Evolutionary conservation across 164 flowering plant species (phyloP), one percentile per base, ranked within the genome.

Genomic region (Vitis labrusca): DNA sequence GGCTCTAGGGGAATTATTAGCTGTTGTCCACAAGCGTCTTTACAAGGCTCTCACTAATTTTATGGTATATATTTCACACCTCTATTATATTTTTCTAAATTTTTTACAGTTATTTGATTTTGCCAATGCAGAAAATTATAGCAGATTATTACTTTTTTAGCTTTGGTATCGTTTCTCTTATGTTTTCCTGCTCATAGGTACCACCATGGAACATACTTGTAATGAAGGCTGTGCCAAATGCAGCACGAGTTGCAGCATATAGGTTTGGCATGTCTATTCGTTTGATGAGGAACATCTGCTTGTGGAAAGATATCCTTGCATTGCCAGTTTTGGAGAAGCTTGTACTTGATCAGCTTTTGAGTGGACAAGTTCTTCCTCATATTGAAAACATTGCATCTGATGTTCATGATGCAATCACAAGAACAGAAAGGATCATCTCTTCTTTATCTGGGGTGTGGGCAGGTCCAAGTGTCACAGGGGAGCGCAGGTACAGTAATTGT

Each of bases 231-330:
- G 97, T 96, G 59, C 97, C 99, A 32, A 77, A 82, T 76, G 91
- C 98, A 5, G 91, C 95, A 37, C 78, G 88, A 71, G 60, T 90
- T 66, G 95, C 92, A 29, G 99, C 97, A 66, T 93, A 93, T 75
- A 82, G 86, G 14, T 96, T 93, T 88, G 98, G 99, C 15, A 74
- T 79, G 72, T 82, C 97, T 63, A 82, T 93, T 74, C 97, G 98
- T 70, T 73, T 96, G 75, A 64, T 96, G 82, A 89, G 81, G 73
- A 96, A 89, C 73, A 92, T 93, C 16, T 93, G 94, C 81, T 65
- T 86, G 82, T 96, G 99, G 99, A 91, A 84, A 77, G 95, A 93
- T 30, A 82, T 93, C 59, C 80, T 96, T 55, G 86, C 95, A 5
- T 62, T 79, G 70, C 81, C 87, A 48, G 75, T 87, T 78, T 67